phyloP scores from a whole-genome alignment of 768 basidiomycete species.

The Trametes maxima region DNA sequence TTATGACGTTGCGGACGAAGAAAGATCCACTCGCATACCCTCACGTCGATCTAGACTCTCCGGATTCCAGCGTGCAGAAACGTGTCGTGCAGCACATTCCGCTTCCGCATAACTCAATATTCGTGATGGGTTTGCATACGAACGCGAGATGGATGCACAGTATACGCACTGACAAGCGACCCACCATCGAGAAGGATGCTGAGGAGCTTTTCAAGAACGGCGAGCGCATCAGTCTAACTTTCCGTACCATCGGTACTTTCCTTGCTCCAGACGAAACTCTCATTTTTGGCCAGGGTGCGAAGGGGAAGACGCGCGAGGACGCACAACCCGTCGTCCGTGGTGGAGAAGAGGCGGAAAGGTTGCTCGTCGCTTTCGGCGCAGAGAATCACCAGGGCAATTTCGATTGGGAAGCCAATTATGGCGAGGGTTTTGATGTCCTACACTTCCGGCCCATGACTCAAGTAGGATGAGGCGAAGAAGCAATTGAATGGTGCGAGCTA shows the following conservation, averaged over 20 bases:
- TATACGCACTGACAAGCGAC: conserved; percentile 77
- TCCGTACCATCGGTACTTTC: conserved; percentile 79
- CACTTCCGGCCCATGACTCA: conserved; percentile 36
- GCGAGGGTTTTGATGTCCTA: conserved; percentile 69
- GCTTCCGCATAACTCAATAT: conserved; percentile 82
- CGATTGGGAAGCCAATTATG: conserved; percentile 69
- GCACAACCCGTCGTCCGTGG: conserved; percentile 60
- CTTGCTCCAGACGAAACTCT: conserved; percentile 48
- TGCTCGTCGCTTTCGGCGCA: conserved; percentile 68
- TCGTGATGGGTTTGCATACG: conserved; percentile 74
- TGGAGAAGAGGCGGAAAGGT: conserved; percentile 45
- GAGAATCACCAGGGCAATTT: conserved; percentile 75
- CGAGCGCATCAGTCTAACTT: conserved; percentile 78
- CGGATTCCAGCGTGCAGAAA: not conserved
- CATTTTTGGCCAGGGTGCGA: conserved; percentile 79
- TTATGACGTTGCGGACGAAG: conserved; percentile 75
- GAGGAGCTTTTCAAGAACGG: conserved; percentile 60
- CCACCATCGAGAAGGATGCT: conserved; percentile 49
- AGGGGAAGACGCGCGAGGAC: conserved; percentile 55
- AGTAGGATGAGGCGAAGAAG: no score
- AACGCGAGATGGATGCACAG: conserved; percentile 78
- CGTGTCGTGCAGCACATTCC: conserved; percentile 58
- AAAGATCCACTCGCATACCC: conserved; percentile 40
- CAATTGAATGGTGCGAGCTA: no score
- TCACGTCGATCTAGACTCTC: not conserved